Evolutionary conservation across 371 early-diverging fungal species (phyloP), one percentile per base, ranked within the genome.

Genomic region (Syncephalastrum sp.): DNA sequence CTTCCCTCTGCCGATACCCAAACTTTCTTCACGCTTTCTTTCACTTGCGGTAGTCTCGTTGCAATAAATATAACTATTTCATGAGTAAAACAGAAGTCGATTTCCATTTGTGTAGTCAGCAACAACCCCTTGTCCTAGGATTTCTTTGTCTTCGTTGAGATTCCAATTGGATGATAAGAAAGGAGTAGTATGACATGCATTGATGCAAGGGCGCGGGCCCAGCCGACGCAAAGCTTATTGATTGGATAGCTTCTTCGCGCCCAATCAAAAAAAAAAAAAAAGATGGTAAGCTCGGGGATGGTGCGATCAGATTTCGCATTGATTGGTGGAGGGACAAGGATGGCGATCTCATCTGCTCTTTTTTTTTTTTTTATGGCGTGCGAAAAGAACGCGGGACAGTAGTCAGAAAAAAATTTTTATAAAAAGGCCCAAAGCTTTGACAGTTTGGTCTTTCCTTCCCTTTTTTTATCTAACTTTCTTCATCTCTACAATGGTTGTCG

Each of bases 401-500:
- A 12, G 38, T 10, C 38, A 33, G 38, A 33, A 33, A 33, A 33
- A 33, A 33, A 33, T 5, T 1, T 33, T 33, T 29, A 51, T 51
- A 51, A n/a, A 51, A 51, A 29, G n/a, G 13, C 38, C 27, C 1
- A 15, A 19, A 14, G 38, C 25, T 16, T 16, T 14, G 51, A 33
- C 38, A 33, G 5, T 51, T 16, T 19, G 6, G 10, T 50, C 24
- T 14, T 50, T 14, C 47, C 24, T 25, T 38, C 38, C 10, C 17
- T 19, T 29, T 56, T 47, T 17, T 13, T 41, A 38, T 48, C 42
- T 47, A 19, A 51, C 33, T 52, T 21, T 58, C 29, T 42, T 46
- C 29, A 17, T 52, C 47, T 17, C 23, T 38, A 48, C 25, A 49
- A 89, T 88, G 89, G 89, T 87, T 69, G 60, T 72, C 58, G 77